Base-by-base conservation (phyloP, 257 asterid species). In the Plectranthus barbatus region DNA sequence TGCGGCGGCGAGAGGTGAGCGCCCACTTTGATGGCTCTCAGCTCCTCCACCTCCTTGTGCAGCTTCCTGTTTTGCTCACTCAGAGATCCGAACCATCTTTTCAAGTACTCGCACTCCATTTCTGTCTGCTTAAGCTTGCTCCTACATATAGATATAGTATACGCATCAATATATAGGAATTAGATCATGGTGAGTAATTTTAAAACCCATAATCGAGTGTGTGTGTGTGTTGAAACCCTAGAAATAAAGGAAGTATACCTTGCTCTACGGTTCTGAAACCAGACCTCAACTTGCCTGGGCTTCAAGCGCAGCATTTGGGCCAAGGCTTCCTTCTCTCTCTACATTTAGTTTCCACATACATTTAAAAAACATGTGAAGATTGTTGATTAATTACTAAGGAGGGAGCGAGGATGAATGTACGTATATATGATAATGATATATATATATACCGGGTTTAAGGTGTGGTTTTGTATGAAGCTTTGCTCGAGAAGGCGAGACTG, bases 181-280 rank as follows among this genome's bases (percentile, higher is more conserved):
- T 0, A 0, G 1, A 9, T 34, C 6, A 34, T 34, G 7, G n/a
- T n/a, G n/a, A n/a, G n/a, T n/a, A n/a, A n/a, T n/a, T n/a, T n/a
- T n/a, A n/a, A n/a, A n/a, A n/a, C n/a, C n/a, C n/a, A n/a, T n/a
- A n/a, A n/a, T n/a, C n/a, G n/a, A n/a, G 31, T 2, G 31, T 26
- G 31, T 26, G 5, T 26, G 31, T 26, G 6, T 31, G 36, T 31
- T 31, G 7, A 31, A 31, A 31, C 36, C 36, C 36, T 31, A 1
- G 36, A 31, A 1, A 31, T 1, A 2, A 36, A 36, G 8, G 17
- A 33, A 17, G 10, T 13, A 56, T 80, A 88, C 96, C 96, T 88
- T 80, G 96, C 96, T 76, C 96, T 78, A 49, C 93, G 95, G 81
- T 88, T 88, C 76, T 88, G 96, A 82, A 86, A 88, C 96, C 96